These are phyloP conservation scores for Cryptococcus sp. DNA, from an alignment of 1,284 basidiomycete species.

Conservation along the genomic window DNA sequence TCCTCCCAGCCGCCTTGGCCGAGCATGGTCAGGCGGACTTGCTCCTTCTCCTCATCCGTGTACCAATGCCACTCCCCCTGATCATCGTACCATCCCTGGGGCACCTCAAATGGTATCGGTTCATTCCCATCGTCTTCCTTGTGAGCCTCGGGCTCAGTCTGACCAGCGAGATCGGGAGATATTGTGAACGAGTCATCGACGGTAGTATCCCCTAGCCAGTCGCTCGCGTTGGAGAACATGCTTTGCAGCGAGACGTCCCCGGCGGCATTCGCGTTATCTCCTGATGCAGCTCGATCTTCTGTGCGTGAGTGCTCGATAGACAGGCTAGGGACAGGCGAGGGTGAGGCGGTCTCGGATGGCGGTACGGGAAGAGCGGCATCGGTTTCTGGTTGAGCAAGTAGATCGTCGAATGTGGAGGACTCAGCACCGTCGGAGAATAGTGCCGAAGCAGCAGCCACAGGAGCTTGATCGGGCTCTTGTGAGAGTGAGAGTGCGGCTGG, in stretches of 20 bases:
- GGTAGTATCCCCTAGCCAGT: conserved; percentile 44
- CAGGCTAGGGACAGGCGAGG: conserved; percentile 18
- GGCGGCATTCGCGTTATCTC: conserved; percentile 9
- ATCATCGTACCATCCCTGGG: conserved; percentile 50
- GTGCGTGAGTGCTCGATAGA: conserved; percentile 21
- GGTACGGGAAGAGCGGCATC: neutral
- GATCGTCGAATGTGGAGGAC: conserved; percentile 12
- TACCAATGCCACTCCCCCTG: conserved; percentile 45
- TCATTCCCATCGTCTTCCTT: conserved; percentile 9
- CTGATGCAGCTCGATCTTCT: conserved; percentile 6
- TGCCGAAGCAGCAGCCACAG: conserved; percentile 5
- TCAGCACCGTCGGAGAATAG: conserved; percentile 15
- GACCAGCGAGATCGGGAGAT: conserved; percentile 6
- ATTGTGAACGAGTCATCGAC: conserved; percentile 33
- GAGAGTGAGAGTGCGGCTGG: neutral
- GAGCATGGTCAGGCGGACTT: conserved; percentile 39
- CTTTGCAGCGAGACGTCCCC: conserved; percentile 30
- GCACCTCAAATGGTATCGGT: conserved; percentile 35
- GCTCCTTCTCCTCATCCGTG: conserved; percentile 46
- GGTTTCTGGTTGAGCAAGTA: conserved; percentile 8
- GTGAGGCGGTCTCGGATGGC: conserved; percentile 7
- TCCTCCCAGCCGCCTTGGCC: conserved; percentile 12
- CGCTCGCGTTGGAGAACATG: conserved; percentile 31
- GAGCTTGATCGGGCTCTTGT: neutral
- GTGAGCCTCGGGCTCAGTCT: conserved; percentile 1